Evolutionary conservation across 805 yeast genomes (phyloP).

Genomic region (Kodamaea jinghongensis): DNA sequence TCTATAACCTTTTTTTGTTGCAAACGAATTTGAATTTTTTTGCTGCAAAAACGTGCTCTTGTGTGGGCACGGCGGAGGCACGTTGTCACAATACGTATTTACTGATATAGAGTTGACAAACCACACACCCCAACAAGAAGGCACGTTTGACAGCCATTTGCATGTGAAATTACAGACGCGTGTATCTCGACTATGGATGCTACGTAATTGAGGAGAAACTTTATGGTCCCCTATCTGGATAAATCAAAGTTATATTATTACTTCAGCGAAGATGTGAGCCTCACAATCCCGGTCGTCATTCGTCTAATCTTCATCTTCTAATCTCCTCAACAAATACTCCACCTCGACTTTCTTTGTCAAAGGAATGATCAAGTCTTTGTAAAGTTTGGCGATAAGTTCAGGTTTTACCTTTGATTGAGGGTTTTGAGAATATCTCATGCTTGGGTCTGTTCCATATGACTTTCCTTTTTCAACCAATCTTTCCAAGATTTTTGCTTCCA

Average conservation of each 20-base stretch:
- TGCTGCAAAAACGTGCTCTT: conserved; percentile 6
- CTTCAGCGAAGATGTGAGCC: too few species aligned
- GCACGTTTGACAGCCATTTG: conserved; percentile 1
- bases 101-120: neutral
- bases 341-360: conserved; percentile 94
- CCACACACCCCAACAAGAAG: conserved; percentile 1
- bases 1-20: conserved; percentile 5
- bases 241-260: too few species aligned
- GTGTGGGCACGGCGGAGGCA: neutral
- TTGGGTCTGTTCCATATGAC: conserved; percentile 86
- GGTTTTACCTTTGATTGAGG: conserved; percentile 76
- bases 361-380: conserved; percentile 87
- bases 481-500: conserved; percentile 78
- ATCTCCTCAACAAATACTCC: conserved; percentile 80
- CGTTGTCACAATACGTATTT: conserved; percentile 3
- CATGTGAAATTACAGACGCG: conserved; percentile 3
- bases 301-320: conserved; percentile 52
- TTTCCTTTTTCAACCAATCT: conserved; percentile 78
- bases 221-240: too few species aligned
- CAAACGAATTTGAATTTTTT: conserved; percentile 1
- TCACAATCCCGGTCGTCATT: too few species aligned
- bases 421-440: conserved; percentile 64
- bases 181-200: too few species aligned
- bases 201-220: too few species aligned
- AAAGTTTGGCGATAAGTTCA: conserved; percentile 75